Evolutionary conservation across 306 rosid species (phyloP).

Genomic region (Quercus alba): DNA sequence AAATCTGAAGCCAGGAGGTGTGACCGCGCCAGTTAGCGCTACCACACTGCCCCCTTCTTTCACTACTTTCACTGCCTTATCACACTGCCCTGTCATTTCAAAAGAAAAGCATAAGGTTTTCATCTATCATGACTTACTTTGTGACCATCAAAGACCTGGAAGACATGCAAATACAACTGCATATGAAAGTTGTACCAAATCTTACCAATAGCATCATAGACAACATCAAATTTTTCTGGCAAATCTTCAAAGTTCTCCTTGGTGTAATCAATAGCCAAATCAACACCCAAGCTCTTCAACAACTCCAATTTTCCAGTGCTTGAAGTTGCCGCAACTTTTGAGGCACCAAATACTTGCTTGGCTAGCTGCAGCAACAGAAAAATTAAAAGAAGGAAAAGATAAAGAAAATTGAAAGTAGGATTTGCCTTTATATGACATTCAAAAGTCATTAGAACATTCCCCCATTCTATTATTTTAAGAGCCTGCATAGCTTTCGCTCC

Average conservation of each 20-base stretch:
- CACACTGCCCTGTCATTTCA: constrained; percentile 74
- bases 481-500: background rate
- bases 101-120: background rate
- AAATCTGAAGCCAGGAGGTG: constrained; percentile 95
- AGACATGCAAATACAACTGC: background rate
- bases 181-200: background rate
- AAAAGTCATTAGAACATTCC: background rate
- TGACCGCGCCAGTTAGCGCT: constrained; percentile 82
- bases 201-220: constrained; percentile 87
- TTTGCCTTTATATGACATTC: background rate
- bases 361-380: constrained; percentile 54
- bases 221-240: constrained; percentile 83
- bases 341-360: constrained; percentile 90
- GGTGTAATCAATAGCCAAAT: constrained; percentile 86
- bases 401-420: background rate
- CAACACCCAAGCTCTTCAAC: constrained; percentile 83
- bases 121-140: background rate
- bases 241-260: constrained; percentile 83
- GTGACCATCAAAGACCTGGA: background rate
- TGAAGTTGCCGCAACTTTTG: constrained; percentile 83
- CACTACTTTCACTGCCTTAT: constrained; percentile 79
- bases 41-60: constrained; percentile 93
- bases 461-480: background rate
- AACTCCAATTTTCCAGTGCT: constrained; percentile 77
- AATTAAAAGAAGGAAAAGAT: background rate